A percentile compares a stretch with the other conserved stretches of the same genome.
phyloP scores from a whole-genome alignment of 305 asterid genomes.

The Salvia sclarea region DNA sequence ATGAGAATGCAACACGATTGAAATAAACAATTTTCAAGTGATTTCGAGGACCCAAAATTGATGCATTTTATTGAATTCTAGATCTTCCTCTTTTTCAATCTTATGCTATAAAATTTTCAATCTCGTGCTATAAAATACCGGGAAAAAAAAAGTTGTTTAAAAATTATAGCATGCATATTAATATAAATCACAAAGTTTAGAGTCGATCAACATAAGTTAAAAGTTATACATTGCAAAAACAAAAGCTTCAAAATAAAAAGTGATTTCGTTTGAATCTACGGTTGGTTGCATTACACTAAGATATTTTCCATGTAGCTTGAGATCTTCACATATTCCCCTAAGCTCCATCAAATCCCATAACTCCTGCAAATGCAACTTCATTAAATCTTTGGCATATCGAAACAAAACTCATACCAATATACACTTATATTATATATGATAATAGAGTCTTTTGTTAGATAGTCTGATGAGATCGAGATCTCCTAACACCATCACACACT shows the following conservation, averaged over 20 bases:
- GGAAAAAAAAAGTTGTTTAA: neutral
- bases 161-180: conserved; percentile 1
- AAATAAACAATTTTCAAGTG: neutral
- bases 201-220: conserved; percentile 20
- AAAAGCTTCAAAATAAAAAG: neutral
- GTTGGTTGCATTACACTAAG: conserved; percentile 1
- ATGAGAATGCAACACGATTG: neutral
- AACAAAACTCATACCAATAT: neutral
- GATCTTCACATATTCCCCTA: conserved; percentile 9
- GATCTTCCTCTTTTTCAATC: neutral
- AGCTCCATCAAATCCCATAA: conserved; percentile 11
- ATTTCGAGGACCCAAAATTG: neutral
- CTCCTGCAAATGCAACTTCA: conserved; percentile 34
- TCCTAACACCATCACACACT: too few relatives aligned
- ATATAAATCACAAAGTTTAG: conserved; percentile 4
- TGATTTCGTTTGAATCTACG: conserved; percentile 9
- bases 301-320: conserved; percentile 18
- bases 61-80: neutral
- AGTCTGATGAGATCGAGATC: too few relatives aligned
- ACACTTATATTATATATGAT: neutral
- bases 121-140: neutral
- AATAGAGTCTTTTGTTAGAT: too few relatives aligned
- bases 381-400: neutral
- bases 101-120: too few relatives aligned
- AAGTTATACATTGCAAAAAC: conserved; percentile 31